Base-by-base conservation (phyloP, 805 yeast genomes). In the Nakazawaea ishiwadae region DNA sequence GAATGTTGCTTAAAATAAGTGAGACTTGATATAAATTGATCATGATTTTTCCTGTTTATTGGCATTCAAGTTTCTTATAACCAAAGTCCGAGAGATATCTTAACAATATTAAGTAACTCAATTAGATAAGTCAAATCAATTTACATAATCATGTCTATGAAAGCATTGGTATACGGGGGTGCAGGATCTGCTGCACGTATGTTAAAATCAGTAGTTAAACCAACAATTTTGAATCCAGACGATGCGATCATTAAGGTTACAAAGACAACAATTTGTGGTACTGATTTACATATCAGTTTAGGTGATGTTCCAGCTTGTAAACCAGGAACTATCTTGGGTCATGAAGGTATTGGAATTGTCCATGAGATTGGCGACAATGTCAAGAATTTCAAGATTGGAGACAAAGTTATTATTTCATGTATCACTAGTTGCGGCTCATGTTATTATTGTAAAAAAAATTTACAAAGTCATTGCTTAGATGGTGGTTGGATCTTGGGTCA, bases 221-320 rank as follows among this genome's bases (percentile, higher is more conserved):
- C 84, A 28, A 54, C 50, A 20, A 56, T 77, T 40, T 42, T 55
- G 15, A 57, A 66, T 14, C 69, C 76, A 31, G 68, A 75, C 12
- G 84, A 79, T 50, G 84, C 78, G 2, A 54, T 79, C 31, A 73
- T 81, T 37, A 75, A 75, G 52, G 66, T 77, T 15, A 56, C 69
- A 36, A 69, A 74, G 23, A 76, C 83, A 1, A 81, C 84, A 6
- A 78, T 79, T 35, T 79, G 84, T 55, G 84, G 84, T 31, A 66
- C 81, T 2, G 85, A 79, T 53, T 63, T 79, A 43, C 84, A 78
- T 54, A 79, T 78, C 54, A 64, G 73, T 40, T 71, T 75, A 39
- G 86, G 85, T 35, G 73, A 74, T 46, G 79, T 77, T 40, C 78
- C 78, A 14, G 77, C 77, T 52, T 67, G 63, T 39, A 58, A 60